Evolutionary conservation across 179 eudicot genomes (phyloP), one percentile per base, ranked within the genome.

Genomic region (Heliamphora pulchella): DNA sequence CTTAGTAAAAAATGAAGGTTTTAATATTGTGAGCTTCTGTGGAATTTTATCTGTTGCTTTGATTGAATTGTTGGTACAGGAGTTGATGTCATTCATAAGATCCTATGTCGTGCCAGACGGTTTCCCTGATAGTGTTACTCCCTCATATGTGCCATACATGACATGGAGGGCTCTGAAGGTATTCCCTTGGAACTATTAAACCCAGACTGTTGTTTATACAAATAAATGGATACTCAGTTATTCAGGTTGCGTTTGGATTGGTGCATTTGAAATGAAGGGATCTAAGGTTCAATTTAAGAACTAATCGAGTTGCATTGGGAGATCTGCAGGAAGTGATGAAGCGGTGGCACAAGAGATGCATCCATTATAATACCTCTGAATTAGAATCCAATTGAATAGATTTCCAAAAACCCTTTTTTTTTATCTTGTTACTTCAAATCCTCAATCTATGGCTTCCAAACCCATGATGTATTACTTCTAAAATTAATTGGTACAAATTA

Each of bases 21-120:
- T 75, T 75, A 58, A 59, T 79, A 18, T 3, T n/a, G 6, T 74
- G 7, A 22, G 41, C 18, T 71, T 50, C 80, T 76, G 61, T 67
- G 55, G 31, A 57, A 57, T 43, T 8, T 47, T 74, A 3, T 58
- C 18, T 1, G 55, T 54, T 61, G n/a, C 63, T 54, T 77, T 43
- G 31, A 2, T 48, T 77, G 64, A 55, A 76, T 53, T 13, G 47
- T 47, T 77, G 54, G 54, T 84, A 85, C 93, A 94, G 99, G 97
- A 87, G 82, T 65, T 92, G 79, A 80, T 86, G 78, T 85, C 99
- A 81, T 96, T 96, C 81, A 81, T 96, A 80, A 89, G 99, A 81
- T 94, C 99, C n/a, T 96, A 96, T 81, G 96, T 96, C 41, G 99
- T 96, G 51, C 99, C 99, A 72, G 99, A 96, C 87, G 98, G 99